A percentile compares a stretch with the other conserved stretches of the same genome.
Evolutionary conservation across 176 grass and related monocot species (phyloP).

Genomic region (Paspalum vaginatum): DNA sequence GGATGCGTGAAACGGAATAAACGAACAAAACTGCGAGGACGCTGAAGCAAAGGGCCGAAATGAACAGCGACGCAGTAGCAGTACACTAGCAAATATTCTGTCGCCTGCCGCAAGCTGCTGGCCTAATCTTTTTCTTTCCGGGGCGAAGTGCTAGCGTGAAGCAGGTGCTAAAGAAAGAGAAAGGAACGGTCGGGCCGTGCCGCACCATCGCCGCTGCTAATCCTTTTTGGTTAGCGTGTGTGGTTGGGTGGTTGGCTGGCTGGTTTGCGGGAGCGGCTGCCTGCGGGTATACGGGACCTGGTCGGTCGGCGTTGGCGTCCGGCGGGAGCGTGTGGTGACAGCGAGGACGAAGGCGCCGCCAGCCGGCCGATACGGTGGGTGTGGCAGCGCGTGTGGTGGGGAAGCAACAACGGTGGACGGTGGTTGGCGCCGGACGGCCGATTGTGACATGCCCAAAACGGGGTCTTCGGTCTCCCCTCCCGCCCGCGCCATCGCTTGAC

Average conservation of each 20-base stretch:
- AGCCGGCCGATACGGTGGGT: slow-evolving; percentile 20
- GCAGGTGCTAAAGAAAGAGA: slow-evolving; percentile 2
- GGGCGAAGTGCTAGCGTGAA: background rate
- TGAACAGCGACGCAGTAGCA: background rate
- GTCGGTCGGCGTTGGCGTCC: slow-evolving; percentile 26
- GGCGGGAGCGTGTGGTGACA: slow-evolving; percentile 33
- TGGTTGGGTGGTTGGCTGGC: background rate
- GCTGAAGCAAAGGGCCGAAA: background rate
- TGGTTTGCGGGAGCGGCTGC: background rate
- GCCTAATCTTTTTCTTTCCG: background rate
- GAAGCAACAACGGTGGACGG: background rate
- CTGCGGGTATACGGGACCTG: slow-evolving; percentile 6
- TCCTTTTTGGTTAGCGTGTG: background rate
- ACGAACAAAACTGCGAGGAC: slow-evolving; percentile 29
- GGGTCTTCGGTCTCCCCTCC: background rate
- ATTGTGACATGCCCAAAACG: slow-evolving; percentile 5
- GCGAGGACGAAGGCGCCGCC: slow-evolving; percentile 33
- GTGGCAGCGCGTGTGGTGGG: background rate
- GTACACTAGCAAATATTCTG: background rate
- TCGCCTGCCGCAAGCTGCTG: background rate
- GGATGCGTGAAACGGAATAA: slow-evolving; percentile 45
- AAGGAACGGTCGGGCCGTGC: background rate
- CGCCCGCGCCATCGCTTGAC: background rate
- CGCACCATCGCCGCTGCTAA: background rate
- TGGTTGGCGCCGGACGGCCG: background rate